Base-by-base conservation (phyloP, 352 stramenopile genomes). In the Phytophthora meadii region DNA sequence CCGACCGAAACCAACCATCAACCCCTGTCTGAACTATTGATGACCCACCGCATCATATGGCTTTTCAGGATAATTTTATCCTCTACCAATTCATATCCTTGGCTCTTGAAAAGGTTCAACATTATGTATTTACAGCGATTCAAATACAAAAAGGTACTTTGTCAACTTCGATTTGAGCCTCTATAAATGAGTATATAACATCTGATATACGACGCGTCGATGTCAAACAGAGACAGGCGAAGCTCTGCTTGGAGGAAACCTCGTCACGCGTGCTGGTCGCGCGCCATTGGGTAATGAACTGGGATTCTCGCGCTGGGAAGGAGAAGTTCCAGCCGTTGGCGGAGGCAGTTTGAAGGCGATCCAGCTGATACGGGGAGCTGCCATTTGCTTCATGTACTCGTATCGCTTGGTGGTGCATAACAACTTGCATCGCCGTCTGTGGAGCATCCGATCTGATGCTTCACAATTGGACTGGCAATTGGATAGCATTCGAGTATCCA, bases 1-100 rank as follows among this genome's bases (percentile, higher is more conserved):
- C 22, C 11, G 24, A 9, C n/a, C 27, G 8, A 30, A 40, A 36
- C 30, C 30, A 47, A 54, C 32, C 42, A 48, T 27, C 24, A 54
- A 54, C 32, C 50, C 19, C 22, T 36, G 28, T 69, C 61, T 65
- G 54, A 65, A 64, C 53, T 68, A 28, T 49, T 54, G 54, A 54
- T 54, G 42, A 48, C 46, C 55, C 19, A 55, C 30, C 4, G 14
- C 10, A n/a, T 45, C 59, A 61, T 61, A 67, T 67, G 58, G 19
- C 51, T 54, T 14, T 62, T 51, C 5, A 63, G 24, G 42, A 15
- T 41, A 25, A 61, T 44, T 40, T 39, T 48, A 9, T 15, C 25
- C 44, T n/a, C 37, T 17, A 2, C 36, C 4, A 65, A 22, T 8
- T 1, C 11, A 63, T 54, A 63, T 27, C 22, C 60, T 44, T 12